phyloP scores from a whole-genome alignment of 202 grass and related monocot species.

The Carex sylvatica region DNA sequence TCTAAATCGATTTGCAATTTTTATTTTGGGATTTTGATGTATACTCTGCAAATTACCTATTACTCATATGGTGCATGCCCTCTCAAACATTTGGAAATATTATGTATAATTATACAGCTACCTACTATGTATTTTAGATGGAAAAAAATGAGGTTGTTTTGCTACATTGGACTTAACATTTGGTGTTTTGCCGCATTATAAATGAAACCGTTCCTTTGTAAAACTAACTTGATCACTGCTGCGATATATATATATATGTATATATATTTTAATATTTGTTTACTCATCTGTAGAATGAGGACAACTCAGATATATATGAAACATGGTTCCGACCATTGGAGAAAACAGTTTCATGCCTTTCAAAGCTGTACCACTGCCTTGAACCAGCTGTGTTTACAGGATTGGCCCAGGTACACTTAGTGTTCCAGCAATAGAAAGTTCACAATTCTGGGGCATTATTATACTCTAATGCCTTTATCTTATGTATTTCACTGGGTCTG shows the following conservation, averaged over 20 bases:
- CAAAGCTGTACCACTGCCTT: conserved; percentile 91
- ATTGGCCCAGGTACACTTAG: conserved; percentile 70
- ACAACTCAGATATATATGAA: conserved; percentile 52
- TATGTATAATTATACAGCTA: neutral
- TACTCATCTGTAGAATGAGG: conserved; percentile 40
- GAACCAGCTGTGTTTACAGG: conserved; percentile 94
- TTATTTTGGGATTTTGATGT: conserved; percentile 16
- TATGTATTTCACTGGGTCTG: conserved; percentile 20
- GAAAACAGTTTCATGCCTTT: conserved; percentile 95
- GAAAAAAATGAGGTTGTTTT: neutral
- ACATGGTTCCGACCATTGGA: conserved; percentile 90
- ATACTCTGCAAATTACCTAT: neutral
- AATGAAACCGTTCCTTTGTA: neutral
- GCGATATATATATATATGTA: neutral
- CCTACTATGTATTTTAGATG: neutral
- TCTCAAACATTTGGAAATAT: neutral
- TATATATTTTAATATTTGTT: conserved; percentile 5
- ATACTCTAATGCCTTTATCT: conserved; percentile 8
- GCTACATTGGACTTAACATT: neutral
- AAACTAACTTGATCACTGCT: neutral
- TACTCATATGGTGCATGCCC: neutral
- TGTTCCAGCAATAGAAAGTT: conserved; percentile 19
- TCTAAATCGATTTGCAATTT: neutral
- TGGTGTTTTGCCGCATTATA: neutral
- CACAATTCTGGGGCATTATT: conserved; percentile 22